Base-by-base conservation (phyloP, 192 early-diverging fungal species). In the Dissophora ornata region DNA sequence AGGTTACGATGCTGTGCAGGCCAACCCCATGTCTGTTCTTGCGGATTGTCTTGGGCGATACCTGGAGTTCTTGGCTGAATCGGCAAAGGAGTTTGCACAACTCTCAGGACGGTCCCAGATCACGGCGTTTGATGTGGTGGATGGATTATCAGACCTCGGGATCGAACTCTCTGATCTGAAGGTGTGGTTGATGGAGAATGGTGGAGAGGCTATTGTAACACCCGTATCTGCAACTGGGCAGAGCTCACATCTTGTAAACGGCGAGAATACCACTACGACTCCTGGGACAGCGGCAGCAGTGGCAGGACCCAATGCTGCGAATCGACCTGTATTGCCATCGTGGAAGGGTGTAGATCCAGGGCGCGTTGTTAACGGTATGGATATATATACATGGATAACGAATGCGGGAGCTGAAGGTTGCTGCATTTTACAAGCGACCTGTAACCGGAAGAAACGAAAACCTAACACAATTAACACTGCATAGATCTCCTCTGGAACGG, bases 31-130 rank as follows among this genome's bases (percentile, higher is more conserved):
- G 32, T 53, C 84, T 30, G 80, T 84, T 13, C 53, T 88, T 15
- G 80, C 77, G 4, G 86, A 88, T 69, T 83, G 85, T 16, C 80
- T 86, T 38, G 81, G 71, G 18, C 79, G 79, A 10, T 88, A 88
- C 49, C 57, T 88, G 25, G 40, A 66, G 12, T 62, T 82, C 29
- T 51, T 88, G 19, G 86, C 81, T 0, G 74, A 83, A 26, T 75
- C 84, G 11, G 67, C 69, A 10, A 74, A 70, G 54, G 80, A 81
- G 25, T 80, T 79, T 74, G 84, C 86, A 24, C 77, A 82, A 30
- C 69, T 79, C 11, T 64, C 83, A 16, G 84, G 86, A 32, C 46
- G 86, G 46, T 64, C 73, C 4, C 77, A 68, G 36, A 70, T 73
- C 10, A 84, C 69, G 18, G 67, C 81, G 11, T 66, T 71, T 26